Percentiles rank a stretch among this genome's conserved stretches.
phyloP scores from a whole-genome alignment of 768 basidiomycete genomes.

The Tricholoma matsutake region DNA sequence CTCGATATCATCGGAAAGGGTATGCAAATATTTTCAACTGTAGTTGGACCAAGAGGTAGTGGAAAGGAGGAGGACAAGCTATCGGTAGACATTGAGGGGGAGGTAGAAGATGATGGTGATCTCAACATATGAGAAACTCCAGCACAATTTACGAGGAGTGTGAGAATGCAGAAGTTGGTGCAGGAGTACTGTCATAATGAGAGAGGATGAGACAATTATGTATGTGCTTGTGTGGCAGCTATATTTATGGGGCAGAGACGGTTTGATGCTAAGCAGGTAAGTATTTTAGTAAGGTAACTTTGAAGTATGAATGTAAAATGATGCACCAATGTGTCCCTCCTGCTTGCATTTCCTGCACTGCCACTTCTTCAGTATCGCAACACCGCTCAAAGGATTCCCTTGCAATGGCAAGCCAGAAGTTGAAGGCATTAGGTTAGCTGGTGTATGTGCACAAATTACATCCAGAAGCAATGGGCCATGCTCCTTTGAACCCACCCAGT shows the following conservation, averaged over 20 bases:
- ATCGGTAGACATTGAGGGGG: not conserved
- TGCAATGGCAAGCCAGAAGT: not conserved
- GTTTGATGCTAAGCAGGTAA: not conserved
- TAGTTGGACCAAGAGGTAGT: not conserved
- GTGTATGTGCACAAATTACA: not conserved
- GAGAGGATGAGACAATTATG: no score
- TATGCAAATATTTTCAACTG: not conserved
- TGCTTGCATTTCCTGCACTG: not conserved
- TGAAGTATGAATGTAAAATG: not conserved
- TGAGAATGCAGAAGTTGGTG: not conserved
- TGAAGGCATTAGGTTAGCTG: not conserved
- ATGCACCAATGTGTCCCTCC: not conserved
- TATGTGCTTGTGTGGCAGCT: not conserved
- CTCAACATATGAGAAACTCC: not conserved
- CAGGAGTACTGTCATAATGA: no score
- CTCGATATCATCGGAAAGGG: not conserved
- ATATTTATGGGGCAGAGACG: not conserved
- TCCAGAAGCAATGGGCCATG: not conserved
- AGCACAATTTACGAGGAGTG: not conserved
- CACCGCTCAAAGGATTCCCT: not conserved
- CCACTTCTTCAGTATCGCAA: not conserved
- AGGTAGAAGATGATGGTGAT: not conserved
- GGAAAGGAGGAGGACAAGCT: not conserved
- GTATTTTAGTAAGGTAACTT: not conserved
- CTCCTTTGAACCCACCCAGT: conserved; percentile 3